Evolutionary conservation across 2,329 filamentous ascomycete species (phyloP), one percentile per base, ranked within the genome.

Genomic region (Trichoderma endophyticum): DNA sequence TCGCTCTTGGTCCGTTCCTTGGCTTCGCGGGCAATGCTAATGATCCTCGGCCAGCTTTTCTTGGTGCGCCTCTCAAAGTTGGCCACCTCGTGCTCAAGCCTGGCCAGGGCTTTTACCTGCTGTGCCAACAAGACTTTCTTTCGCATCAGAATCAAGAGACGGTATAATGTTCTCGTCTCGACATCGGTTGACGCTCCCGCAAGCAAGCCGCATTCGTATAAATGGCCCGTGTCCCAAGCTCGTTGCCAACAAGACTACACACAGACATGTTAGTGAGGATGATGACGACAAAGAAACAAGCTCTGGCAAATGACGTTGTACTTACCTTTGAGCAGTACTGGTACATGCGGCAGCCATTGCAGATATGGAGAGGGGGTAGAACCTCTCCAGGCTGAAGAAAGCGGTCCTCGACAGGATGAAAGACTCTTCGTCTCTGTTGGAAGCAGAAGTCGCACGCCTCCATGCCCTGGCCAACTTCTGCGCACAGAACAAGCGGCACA

Each of bases 281-380:
- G n/a, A 24, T 15, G 21, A 18, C 57, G 57, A 28, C 6, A 57
- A 26, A 28, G 43, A 11, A 26, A 24, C 3, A n/a, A 36, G 18
- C 5, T 14, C 28, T 4, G 26, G 1, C 1, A 18, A 24, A 8
- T 1, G 24, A 3, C 11, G 3, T 11, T 61, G 28, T n/a, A n/a
- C 66, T 60, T 61, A 70, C 71, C 59, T 36, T 26, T 3, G 71
- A 72, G 43, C 71, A 72, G 14, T 72, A 72, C 54, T 67, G 51
- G 18, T 67, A 71, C 48, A 71, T 9, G 30, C 21, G 24, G 21
- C 70, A 71, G 32, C 70, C 70, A 15, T 48, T 21, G 36, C 70
- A 71, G 21, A 32, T 28, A 6, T 43, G 21, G 1, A 65, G 51
- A n/a, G 36, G 26, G 7, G 70, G 70, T 7, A 66, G 3, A 6